Evolutionary conservation across 306 rosid species (phyloP).

Genomic region (Pueraria montana): DNA sequence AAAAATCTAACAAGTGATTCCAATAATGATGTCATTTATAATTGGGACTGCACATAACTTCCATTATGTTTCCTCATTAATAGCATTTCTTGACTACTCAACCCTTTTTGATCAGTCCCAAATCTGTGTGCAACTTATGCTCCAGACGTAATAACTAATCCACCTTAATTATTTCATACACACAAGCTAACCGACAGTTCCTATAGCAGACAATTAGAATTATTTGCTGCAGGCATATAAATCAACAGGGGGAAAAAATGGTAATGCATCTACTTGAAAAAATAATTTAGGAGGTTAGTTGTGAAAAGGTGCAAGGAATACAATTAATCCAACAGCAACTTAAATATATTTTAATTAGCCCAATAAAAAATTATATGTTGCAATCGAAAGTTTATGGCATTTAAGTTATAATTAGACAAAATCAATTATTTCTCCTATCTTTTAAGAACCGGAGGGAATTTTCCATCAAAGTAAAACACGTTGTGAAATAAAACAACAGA

Average conservation of each 20-base stretch:
- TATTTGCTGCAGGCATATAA: background rate
- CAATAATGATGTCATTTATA: slow-evolving; percentile 24
- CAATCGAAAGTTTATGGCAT: background rate
- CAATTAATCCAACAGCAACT: background rate
- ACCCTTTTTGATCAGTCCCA: slow-evolving; percentile 1
- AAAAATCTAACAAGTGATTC: background rate
- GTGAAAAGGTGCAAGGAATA: background rate
- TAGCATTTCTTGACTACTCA: slow-evolving; percentile 24
- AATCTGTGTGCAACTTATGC: slow-evolving; percentile 45
- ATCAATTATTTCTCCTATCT: background rate
- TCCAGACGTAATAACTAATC: slow-evolving; percentile 29
- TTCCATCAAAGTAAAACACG: background rate
- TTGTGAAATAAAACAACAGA: background rate
- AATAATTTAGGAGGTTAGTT: background rate
- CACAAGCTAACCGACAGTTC: background rate
- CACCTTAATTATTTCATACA: background rate
- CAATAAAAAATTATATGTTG: background rate
- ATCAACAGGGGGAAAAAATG: background rate
- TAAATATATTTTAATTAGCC: background rate
- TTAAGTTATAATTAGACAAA: background rate
- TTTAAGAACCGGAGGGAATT: background rate
- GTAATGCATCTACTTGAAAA: background rate
- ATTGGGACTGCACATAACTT: slow-evolving; percentile 38
- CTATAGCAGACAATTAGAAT: background rate
- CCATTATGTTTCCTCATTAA: slow-evolving; percentile 39